These are phyloP conservation scores for Streptanthus diversifolius DNA, from an alignment of 345 rosid genomes.

Conservation along the genomic window DNA sequence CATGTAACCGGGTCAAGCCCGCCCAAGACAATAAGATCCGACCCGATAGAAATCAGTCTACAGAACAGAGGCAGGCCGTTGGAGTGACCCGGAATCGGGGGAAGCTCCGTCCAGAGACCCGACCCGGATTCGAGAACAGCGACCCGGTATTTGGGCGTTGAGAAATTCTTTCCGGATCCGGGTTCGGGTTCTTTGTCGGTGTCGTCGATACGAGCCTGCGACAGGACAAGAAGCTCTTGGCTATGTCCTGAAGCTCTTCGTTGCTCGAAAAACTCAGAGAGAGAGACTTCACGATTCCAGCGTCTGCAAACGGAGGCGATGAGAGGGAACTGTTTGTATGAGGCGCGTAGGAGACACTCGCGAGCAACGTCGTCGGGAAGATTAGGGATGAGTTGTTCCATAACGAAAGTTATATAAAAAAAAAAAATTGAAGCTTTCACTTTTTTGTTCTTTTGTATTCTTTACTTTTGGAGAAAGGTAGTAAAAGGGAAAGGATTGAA, in stretches of 20 bases:
- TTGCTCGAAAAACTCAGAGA: constrained; percentile 39
- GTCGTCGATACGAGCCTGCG: constrained; percentile 50
- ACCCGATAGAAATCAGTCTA: constrained; percentile 50
- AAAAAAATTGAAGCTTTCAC: neutral
- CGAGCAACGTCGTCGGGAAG: constrained; percentile 62
- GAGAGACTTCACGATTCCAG: constrained; percentile 57
- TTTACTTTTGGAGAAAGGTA: neutral
- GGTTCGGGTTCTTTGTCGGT: neutral
- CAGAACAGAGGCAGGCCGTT: constrained; percentile 64
- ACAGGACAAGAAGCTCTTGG: constrained; percentile 52
- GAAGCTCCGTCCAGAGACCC: constrained; percentile 55
- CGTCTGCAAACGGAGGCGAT: constrained; percentile 49
- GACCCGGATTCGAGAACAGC: constrained; percentile 49
- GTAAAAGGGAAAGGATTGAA: neutral
- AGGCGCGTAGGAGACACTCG: constrained; percentile 53
- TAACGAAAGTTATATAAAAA: constrained; percentile 5
- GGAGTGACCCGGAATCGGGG: constrained; percentile 46
- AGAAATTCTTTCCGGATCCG: constrained; percentile 27
- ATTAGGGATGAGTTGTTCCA: constrained; percentile 59
- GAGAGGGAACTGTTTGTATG: constrained; percentile 39
- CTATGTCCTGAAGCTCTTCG: constrained; percentile 35
- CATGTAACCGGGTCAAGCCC: constrained; percentile 71
- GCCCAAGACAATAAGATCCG: constrained; percentile 67
- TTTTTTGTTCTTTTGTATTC: neutral
- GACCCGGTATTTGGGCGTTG: constrained; percentile 39